A percentile compares a stretch with the other conserved stretches of the same genome.
Evolutionary conservation across 495 filamentous ascomycete genomes (phyloP).

Genomic region (Penicillium cataractarum): DNA sequence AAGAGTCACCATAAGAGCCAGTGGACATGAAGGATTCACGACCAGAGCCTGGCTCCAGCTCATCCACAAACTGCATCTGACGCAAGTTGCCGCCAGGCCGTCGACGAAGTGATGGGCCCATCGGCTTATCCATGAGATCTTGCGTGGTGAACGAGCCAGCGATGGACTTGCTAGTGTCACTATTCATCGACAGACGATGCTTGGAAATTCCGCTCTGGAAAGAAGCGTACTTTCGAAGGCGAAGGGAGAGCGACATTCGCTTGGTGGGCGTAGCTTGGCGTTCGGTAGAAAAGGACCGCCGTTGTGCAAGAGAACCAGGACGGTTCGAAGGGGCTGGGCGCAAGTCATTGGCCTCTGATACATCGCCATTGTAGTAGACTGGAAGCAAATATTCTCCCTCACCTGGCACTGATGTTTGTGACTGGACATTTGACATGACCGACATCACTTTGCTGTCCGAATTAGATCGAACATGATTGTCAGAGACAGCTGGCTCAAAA

Average conservation of each 20-base stretch:
- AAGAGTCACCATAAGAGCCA: conserved; percentile 68
- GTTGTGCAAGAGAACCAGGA: conserved; percentile 23
- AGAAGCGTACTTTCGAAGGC: conserved; percentile 67
- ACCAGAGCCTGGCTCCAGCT: conserved; percentile 61
- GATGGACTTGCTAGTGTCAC: conserved; percentile 60
- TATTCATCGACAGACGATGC: conserved; percentile 59
- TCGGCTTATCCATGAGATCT: conserved; percentile 40
- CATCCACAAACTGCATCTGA: conserved; percentile 73
- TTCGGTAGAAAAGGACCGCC: conserved; percentile 40
- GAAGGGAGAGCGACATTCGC: conserved; percentile 38
- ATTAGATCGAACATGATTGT: conserved; percentile 19
- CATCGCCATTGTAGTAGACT: conserved; percentile 37
- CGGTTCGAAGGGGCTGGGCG: conserved; percentile 24
- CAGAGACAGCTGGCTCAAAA: conserved; percentile 4
- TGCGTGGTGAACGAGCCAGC: conserved; percentile 39
- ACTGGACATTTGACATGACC: conserved; percentile 16
- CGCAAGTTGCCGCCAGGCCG: conserved; percentile 89
- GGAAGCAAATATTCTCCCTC: conserved; percentile 40
- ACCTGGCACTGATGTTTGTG: conserved; percentile 29
- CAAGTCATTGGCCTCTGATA: conserved; percentile 14
- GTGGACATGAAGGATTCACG: conserved; percentile 75
- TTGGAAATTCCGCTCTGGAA: conserved; percentile 72
- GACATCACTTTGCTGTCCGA: conserved; percentile 14
- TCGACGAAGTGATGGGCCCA: conserved; percentile 68
- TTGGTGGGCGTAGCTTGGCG: conserved; percentile 32